Conservation (phyloP, 257 asterid genomes). For the Fraxinus pennsylvanica region DNA sequence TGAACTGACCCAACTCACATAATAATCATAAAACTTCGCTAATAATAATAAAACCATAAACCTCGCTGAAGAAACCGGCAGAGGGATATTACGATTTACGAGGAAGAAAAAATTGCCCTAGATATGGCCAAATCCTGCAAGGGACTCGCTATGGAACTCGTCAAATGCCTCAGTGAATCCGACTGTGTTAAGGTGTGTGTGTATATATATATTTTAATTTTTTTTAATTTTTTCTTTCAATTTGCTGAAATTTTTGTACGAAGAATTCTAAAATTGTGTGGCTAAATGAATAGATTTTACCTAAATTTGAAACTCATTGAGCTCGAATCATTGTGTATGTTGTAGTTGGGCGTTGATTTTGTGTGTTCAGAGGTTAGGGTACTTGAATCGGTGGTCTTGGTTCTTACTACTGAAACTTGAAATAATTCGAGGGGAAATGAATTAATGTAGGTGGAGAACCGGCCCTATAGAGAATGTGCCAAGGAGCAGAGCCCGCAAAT, state of each 20-base stretch:
- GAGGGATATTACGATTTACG: conserved; percentile 3
- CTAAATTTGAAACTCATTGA: not conserved
- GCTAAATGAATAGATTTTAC: not conserved
- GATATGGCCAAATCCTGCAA: conserved; percentile 92
- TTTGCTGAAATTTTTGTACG: not conserved
- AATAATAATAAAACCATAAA: not conserved
- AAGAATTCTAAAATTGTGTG: conserved; percentile 5
- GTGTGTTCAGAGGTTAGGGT: not conserved
- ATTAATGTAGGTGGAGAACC: conserved; percentile 64
- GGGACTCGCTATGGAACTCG: conserved; percentile 87
- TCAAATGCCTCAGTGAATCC: conserved; percentile 91
- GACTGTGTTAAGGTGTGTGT: conserved; percentile 62
- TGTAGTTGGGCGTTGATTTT: not conserved
- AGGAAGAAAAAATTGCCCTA: not conserved
- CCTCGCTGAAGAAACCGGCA: not conserved
- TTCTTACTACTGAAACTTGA: conserved; percentile 6
- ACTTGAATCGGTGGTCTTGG: not conserved
- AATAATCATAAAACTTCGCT: not conserved
- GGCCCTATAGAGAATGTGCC: conserved; percentile 76
- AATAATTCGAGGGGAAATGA: conserved; percentile 9
- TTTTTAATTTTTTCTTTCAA: too few species aligned
- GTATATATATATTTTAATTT: too few species aligned
- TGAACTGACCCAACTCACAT: not conserved
- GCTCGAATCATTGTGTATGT: not conserved
- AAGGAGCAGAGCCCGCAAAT: conserved; percentile 73